Conservation (phyloP, 345 rosid genomes). For the Xanthoceras sorbifolium region DNA sequence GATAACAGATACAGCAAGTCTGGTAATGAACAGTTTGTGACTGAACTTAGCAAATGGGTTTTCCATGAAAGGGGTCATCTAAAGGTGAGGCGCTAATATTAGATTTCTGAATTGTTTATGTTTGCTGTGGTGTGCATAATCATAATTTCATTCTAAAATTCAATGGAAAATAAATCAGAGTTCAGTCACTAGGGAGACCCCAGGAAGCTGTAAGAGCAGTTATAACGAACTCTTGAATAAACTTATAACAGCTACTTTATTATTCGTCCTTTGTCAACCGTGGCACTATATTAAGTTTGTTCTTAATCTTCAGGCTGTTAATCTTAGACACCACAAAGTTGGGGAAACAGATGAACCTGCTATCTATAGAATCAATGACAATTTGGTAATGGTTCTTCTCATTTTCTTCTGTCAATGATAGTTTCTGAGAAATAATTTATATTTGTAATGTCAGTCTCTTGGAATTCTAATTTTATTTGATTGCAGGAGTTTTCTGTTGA, state of each 20-base stretch:
- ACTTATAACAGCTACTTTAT: background rate
- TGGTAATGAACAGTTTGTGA: slow-evolving; percentile 67
- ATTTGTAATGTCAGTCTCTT: background rate
- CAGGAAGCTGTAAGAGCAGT: background rate
- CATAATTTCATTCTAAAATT: background rate
- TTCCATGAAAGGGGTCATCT: slow-evolving; percentile 78
- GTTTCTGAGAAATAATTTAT: background rate
- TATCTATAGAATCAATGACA: slow-evolving; percentile 66
- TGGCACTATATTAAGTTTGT: background rate
- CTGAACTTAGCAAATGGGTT: slow-evolving; percentile 76
- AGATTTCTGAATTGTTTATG: background rate
- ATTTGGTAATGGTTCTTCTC: slow-evolving; percentile 45
- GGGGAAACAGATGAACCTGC: slow-evolving; percentile 66
- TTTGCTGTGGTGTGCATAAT: background rate
- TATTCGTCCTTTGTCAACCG: background rate
- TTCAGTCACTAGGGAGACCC: background rate
- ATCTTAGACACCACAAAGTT: slow-evolving; percentile 52
- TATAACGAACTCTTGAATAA: background rate
- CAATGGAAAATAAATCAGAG: background rate
- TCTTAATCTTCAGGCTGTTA: slow-evolving; percentile 47
- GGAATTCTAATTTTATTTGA: slow-evolving; percentile 4
- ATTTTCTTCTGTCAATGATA: background rate
- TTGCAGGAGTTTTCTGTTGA: slow-evolving; percentile 61
- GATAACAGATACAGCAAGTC: slow-evolving; percentile 54
- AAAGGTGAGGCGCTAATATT: slow-evolving; percentile 41